Base-by-base conservation (phyloP, 805 yeast species). In the Candida caryicola region DNA sequence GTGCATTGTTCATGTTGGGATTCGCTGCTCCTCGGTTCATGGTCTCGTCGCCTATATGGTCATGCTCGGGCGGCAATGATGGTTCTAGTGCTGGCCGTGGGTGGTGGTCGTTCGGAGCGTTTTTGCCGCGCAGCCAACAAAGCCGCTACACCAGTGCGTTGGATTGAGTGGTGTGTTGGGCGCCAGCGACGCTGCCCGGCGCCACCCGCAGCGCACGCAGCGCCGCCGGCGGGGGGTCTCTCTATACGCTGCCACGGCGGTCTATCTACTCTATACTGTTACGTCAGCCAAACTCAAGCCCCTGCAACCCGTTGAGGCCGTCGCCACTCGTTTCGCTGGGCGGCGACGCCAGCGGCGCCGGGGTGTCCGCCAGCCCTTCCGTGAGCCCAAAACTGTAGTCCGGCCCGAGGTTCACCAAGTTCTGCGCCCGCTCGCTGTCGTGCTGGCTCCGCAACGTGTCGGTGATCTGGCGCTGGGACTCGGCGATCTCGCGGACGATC, bases 391-490 rank as follows among this genome's bases (percentile, higher is more conserved):
- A 45, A 2, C 28, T 23, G 19, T 28, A 45, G 9, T 28, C 27
- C 3, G 38, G 42, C 7, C 21, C 36, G 23, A 23, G 27, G 12
- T 29, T 44, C 37, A 39, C 34, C 29, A 53, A 43, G 21, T 39
- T 35, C 12, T 37, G 23, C 10, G 46, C 27, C 5, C 17, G 29
- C 17, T 40, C 39, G 10, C 7, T 7, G 10, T 21, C 25, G 17
- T 39, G 29, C 14, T 37, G 23, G 10, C 18, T 31, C 19, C 36
- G 37, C 12, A 46, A 28, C 8, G 32, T n/a, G 14, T 23, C 13
- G 3, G 45, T 49, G 35, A 56, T 55, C 7, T 31, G 23, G 23
- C 34, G 34, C 36, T 56, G 60, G 34, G 55, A 57, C 6, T 37
- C 30, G 2, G 52, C 28, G 7, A 57, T 36, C 5, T 47, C 47